A percentile compares a stretch with the other conserved stretches of the same genome.
These are phyloP conservation scores for Pseudocercospora fuligena DNA, from an alignment of 2,329 filamentous ascomycete species.

Conservation along the genomic window DNA sequence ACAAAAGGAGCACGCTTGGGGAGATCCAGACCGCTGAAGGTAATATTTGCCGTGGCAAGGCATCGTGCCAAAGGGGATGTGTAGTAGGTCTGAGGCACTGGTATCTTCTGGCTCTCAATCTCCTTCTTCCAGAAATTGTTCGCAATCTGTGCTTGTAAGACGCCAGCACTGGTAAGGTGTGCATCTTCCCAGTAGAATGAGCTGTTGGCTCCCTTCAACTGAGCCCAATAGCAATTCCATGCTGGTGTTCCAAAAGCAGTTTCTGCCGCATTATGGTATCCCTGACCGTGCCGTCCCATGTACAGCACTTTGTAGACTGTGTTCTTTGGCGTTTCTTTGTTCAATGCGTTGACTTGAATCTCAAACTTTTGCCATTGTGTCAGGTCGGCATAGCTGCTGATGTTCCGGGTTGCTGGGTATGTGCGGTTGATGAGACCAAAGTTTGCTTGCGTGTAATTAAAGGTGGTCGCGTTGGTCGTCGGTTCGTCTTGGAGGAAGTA, in stretches of 20 bases:
- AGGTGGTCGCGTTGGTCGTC: constrained; percentile 59
- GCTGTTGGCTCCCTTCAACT: constrained; percentile 63
- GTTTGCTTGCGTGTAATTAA: constrained; percentile 67
- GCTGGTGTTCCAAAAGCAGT: constrained; percentile 68
- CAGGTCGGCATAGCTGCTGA: constrained; percentile 45
- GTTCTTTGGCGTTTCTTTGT: constrained; percentile 52
- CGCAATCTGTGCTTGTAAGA: constrained; percentile 62
- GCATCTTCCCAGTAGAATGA: constrained; percentile 69
- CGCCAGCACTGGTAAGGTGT: constrained; percentile 62
- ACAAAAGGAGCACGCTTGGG: constrained; percentile 59
- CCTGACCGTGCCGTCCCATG: constrained; percentile 72
- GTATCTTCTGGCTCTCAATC: constrained; percentile 60
- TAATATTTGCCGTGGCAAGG: constrained; percentile 65
- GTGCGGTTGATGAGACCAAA: constrained; percentile 69
- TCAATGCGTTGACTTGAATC: constrained; percentile 62
- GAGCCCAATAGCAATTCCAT: constrained; percentile 71
- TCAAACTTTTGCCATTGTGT: constrained; percentile 71
- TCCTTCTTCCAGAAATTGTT: constrained; percentile 65
- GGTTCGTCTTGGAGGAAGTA: constrained; percentile 69
- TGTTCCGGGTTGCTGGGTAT: constrained; percentile 59
- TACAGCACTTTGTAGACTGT: constrained; percentile 73
- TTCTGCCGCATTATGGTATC: constrained; percentile 67
- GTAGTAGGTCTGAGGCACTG: constrained; percentile 69
- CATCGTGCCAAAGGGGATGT: constrained; percentile 67
- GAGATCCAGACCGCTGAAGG: constrained; percentile 61